Percentiles rank a stretch among this genome's conserved stretches.
phyloP scores from a whole-genome alignment of 805 yeast genomes.

The Blastobotrys americana region DNA sequence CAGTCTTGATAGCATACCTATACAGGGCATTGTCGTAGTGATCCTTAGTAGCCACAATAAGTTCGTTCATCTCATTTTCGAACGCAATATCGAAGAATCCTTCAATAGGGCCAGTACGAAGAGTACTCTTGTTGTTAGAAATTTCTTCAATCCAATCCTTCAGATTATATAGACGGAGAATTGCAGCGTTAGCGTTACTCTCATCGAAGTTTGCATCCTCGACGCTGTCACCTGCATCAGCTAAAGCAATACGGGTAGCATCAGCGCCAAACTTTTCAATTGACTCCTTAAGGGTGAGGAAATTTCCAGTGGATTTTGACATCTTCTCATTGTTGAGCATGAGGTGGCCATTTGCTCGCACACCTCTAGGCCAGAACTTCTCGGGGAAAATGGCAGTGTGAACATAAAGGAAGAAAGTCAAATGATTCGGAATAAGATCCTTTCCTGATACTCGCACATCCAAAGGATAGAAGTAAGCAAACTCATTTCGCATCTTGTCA shows the following conservation, averaged over 20 bases:
- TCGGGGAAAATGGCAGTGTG: slow-evolving; percentile 91
- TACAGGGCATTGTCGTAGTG: slow-evolving; percentile 68
- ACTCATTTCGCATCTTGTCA: slow-evolving; percentile 77
- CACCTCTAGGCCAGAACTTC: slow-evolving; percentile 87
- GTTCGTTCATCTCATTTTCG: slow-evolving; percentile 84
- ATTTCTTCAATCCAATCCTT: slow-evolving; percentile 94
- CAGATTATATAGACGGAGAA: slow-evolving; percentile 81
- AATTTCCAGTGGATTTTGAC: slow-evolving; percentile 97
- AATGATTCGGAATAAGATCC: slow-evolving; percentile 94
- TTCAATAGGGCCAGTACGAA: slow-evolving; percentile 48
- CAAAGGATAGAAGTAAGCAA: slow-evolving; percentile 93
- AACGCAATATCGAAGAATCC: slow-evolving; percentile 81
- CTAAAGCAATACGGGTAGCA: slow-evolving; percentile 93
- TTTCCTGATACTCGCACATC: slow-evolving; percentile 91
- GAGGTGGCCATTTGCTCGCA: slow-evolving; percentile 93
- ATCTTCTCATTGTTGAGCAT: slow-evolving; percentile 93
- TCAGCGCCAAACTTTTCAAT: slow-evolving; percentile 92
- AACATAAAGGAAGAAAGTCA: slow-evolving; percentile 89
- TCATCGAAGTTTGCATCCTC: slow-evolving; percentile 99
- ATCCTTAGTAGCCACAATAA: slow-evolving; percentile 66
- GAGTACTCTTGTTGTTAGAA: slow-evolving; percentile 41
- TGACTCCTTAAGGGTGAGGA: slow-evolving; percentile 80
- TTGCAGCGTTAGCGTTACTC: slow-evolving; percentile 93
- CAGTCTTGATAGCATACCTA: slow-evolving; percentile 83
- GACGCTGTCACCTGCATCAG: slow-evolving; percentile 95